A percentile compares a stretch with the other conserved stretches of the same genome.
phyloP scores from a whole-genome alignment of 768 basidiomycete genomes.

The Sporobolomyces pararoseus region DNA sequence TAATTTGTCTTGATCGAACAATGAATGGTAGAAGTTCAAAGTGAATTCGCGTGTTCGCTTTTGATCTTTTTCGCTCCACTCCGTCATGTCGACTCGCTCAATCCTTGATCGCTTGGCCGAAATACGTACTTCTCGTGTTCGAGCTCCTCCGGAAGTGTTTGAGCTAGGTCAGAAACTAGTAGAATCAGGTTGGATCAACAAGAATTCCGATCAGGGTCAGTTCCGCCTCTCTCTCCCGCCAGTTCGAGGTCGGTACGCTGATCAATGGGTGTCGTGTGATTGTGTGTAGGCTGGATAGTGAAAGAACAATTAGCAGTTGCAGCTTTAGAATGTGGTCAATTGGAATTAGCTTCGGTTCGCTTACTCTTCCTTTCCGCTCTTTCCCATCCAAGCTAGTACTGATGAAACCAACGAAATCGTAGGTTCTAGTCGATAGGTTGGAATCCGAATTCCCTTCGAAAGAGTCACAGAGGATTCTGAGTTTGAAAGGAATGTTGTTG shows the following conservation, averaged over 20 bases:
- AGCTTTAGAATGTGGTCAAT: conserved; percentile 67
- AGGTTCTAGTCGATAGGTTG: conserved; percentile 66
- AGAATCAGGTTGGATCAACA: conserved; percentile 53
- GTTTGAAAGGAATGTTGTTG: conserved; percentile 71
- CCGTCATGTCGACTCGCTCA: background rate
- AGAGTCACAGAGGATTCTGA: conserved; percentile 68
- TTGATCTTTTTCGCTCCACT: background rate
- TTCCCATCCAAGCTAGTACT: background rate
- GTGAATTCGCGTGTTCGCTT: background rate
- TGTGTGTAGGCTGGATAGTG: conserved; percentile 66
- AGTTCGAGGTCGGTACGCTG: conserved; percentile 24
- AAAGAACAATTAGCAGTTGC: conserved; percentile 76
- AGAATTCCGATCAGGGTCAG: conserved; percentile 61
- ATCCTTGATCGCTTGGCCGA: conserved; percentile 28
- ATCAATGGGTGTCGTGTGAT: too few species aligned
- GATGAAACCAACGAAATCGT: background rate
- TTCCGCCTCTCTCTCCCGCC: background rate
- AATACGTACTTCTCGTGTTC: conserved; percentile 18
- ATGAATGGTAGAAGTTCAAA: too few species aligned
- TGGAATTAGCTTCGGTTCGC: conserved; percentile 70
- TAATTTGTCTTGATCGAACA: too few species aligned
- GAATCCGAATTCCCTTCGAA: conserved; percentile 62
- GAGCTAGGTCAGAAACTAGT: conserved; percentile 58
- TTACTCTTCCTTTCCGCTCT: conserved; percentile 42
- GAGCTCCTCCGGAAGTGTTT: conserved; percentile 59